Evolutionary conservation across 1,284 basidiomycete genomes (phyloP).

Genomic region (Tilletia horrida): DNA sequence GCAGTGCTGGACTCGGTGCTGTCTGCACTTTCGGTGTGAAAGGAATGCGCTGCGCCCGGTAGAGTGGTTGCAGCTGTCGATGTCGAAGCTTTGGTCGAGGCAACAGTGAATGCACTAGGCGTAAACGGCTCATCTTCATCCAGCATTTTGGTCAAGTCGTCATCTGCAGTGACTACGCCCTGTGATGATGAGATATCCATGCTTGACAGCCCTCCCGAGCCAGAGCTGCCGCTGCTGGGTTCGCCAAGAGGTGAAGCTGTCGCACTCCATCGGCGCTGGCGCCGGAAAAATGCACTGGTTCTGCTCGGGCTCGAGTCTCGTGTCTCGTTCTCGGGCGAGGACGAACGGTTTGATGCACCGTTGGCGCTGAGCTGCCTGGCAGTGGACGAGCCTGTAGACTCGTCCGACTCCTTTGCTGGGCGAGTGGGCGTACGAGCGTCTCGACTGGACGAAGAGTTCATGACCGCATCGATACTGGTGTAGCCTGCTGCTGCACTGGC

Average conservation of each 20-base stretch:
- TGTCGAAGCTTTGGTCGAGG: neutral
- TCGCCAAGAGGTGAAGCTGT: neutral
- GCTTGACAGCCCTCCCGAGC: too few species aligned
- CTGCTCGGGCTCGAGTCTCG: conserved; percentile 27
- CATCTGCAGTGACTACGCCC: neutral
- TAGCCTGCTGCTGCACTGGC: conserved; percentile 24
- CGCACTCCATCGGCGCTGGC: conserved; percentile 18
- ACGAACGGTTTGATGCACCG: conserved; percentile 16
- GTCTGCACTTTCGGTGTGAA: neutral
- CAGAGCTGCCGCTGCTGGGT: too few species aligned
- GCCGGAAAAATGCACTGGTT: conserved; percentile 3
- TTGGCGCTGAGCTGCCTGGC: conserved; percentile 21
- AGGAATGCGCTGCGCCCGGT: neutral
- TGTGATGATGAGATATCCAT: too few species aligned
- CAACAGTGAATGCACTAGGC: neutral
- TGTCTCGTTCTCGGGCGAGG: conserved; percentile 23
- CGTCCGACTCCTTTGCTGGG: conserved; percentile 12
- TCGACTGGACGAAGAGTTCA: conserved; percentile 29
- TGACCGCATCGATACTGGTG: conserved; percentile 33
- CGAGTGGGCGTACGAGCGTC: conserved; percentile 26
- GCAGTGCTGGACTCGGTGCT: neutral
- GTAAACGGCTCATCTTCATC: neutral
- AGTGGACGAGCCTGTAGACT: neutral
- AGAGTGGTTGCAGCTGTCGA: neutral
- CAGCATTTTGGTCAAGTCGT: conserved; percentile 7